These are phyloP conservation scores for Dendryphion nanum DNA, from an alignment of 2,329 filamentous ascomycete genomes.

Conservation along the genomic window DNA sequence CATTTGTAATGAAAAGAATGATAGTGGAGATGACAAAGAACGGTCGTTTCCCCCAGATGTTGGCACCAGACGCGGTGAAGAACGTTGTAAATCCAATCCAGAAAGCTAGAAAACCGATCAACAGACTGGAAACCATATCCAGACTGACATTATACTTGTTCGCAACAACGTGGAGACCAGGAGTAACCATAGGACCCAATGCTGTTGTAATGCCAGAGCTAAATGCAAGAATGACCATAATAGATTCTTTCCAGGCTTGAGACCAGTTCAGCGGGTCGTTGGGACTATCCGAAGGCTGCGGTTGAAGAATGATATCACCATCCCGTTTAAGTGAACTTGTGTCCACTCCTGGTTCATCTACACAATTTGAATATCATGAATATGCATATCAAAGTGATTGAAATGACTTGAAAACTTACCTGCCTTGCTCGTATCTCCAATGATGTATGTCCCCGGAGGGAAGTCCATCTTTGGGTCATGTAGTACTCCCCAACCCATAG, in stretches of 20 bases:
- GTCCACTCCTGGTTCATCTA: slow-evolving; percentile 17
- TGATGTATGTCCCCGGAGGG: slow-evolving; percentile 30
- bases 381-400: background rate
- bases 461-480: slow-evolving; percentile 28
- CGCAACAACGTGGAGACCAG: slow-evolving; percentile 36
- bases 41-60: slow-evolving; percentile 38
- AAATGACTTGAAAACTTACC: slow-evolving; percentile 6
- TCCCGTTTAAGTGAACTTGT: slow-evolving; percentile 36
- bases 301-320: slow-evolving; percentile 76
- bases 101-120: slow-evolving; percentile 39
- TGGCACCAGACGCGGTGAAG: slow-evolving; percentile 42
- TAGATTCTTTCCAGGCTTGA: slow-evolving; percentile 27
- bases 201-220: slow-evolving; percentile 33
- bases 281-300: slow-evolving; percentile 86
- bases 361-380: background rate
- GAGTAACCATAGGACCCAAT: slow-evolving; percentile 44
- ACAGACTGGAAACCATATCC: slow-evolving; percentile 38
- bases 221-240: slow-evolving; percentile 34
- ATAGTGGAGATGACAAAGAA: slow-evolving; percentile 40
- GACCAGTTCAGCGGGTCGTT: slow-evolving; percentile 71
- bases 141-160: slow-evolving; percentile 38
- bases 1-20: slow-evolving; percentile 35
- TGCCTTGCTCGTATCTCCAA: slow-evolving; percentile 14
- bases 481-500: slow-evolving; percentile 34
- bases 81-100: slow-evolving; percentile 43